phyloP scores from a whole-genome alignment of 148 eudicot genomes.

The Vaccinium macrocarpon region DNA sequence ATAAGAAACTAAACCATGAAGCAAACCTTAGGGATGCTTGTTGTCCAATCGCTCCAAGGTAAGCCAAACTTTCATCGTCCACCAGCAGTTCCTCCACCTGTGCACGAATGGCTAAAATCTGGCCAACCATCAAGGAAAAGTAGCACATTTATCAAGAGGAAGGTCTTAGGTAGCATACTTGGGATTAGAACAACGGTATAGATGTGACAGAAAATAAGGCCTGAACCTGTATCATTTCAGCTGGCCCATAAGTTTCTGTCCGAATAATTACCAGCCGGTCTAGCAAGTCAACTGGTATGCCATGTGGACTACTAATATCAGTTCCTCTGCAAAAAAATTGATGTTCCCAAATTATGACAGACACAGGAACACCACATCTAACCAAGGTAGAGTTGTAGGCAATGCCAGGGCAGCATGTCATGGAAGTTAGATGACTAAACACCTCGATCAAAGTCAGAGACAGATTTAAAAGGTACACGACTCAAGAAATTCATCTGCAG shows the following conservation, averaged over 20 bases:
- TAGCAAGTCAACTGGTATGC: constrained; percentile 87
- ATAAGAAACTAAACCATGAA: neutral
- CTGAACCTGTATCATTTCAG: constrained; percentile 95
- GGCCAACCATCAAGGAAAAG: constrained; percentile 19
- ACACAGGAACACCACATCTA: neutral
- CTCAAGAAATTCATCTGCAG: neutral
- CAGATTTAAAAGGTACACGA: neutral
- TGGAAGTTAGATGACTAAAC: neutral
- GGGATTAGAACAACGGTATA: neutral
- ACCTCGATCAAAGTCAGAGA: neutral
- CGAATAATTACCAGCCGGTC: constrained; percentile 85
- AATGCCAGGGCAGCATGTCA: neutral
- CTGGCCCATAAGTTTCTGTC: constrained; percentile 87
- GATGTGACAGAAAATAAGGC: constrained; percentile 2
- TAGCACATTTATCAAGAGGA: constrained; percentile 3
- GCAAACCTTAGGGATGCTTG: constrained; percentile 81
- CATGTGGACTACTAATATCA: constrained; percentile 96
- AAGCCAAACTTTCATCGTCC: constrained; percentile 91
- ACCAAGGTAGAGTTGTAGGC: neutral
- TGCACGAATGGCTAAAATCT: constrained; percentile 95
- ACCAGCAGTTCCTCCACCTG: constrained; percentile 88
- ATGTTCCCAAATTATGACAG: neutral
- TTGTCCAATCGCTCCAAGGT: constrained; percentile 86
- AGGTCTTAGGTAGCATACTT: neutral
- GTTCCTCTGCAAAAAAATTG: constrained; percentile 66